Base-by-base conservation (phyloP, 108 stramenopile genomes). In the Skeletonema grethae region DNA sequence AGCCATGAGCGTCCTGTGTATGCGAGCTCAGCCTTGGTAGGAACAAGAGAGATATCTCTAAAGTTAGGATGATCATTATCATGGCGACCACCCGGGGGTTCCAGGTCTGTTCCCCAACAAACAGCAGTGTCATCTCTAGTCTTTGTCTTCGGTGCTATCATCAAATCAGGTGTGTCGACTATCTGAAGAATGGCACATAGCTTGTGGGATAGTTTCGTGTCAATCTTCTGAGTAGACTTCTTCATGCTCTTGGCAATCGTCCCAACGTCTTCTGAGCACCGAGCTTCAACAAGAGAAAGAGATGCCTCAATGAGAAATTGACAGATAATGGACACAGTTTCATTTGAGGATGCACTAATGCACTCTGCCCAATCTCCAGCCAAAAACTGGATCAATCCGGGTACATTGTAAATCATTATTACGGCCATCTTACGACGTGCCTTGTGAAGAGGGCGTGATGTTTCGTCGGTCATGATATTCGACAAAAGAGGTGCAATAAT, bases 21-120 rank as follows among this genome's bases (percentile, higher is more conserved):
- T 1, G 20, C 39, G 5, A 86, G 56, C 70, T 86, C 85, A 16
- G 72, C 75, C 31, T 69, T 46, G 0, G 85, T 80, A 6, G 85
- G 85, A 18, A 86, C 69, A 20, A 86, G 71, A 3, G 24, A 50
- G 34, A 86, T 81, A 30, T 86, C 82, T 45, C 85, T 74, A 34
- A 55, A 86, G 71, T 83, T 86, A 3, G 60, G 25, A 29, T 70
- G 69, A 34, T 86, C 85, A 45, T 86, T 86, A 43, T 75, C 69
- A 66, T 86, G 85, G 9, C 85, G 78, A 8, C 72, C 82, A 29
- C 85, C 85, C 22, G 85, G 85, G 32, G 78, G 82, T 15, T 59
- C 18, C 13, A 45, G 38, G 66, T 86, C 85, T 25, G 79, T 58
- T 3, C 61, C 82, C 85, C 82, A 83, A 28, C 79, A 80, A 18